These are phyloP conservation scores for Aspergillus oerlinghausenensis DNA, from an alignment of 2,329 filamentous ascomycete genomes.

Conservation along the genomic window DNA sequence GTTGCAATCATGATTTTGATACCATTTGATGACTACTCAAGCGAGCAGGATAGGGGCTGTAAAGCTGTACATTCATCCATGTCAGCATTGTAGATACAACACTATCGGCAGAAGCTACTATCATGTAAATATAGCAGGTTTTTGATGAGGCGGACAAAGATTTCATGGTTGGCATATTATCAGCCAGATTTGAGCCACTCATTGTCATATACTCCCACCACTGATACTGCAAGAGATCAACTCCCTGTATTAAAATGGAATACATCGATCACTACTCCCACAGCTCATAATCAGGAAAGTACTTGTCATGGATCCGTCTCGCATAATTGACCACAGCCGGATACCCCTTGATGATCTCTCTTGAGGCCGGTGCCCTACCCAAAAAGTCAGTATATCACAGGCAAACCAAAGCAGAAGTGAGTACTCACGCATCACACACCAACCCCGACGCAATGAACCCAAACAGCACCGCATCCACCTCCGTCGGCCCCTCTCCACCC, in stretches of 20 bases:
- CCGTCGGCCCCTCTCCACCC: slow-evolving; percentile 50
- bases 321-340: slow-evolving; percentile 54
- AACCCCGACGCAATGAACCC: slow-evolving; percentile 54
- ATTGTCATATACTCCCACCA: too few species aligned
- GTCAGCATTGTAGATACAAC: not conserved
- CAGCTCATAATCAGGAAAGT: slow-evolving; percentile 55
- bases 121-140: not conserved
- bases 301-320: slow-evolving; percentile 49
- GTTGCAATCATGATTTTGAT: not conserved
- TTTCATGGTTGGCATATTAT: too few species aligned
- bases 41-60: not conserved
- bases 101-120: not conserved
- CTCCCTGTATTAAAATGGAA: not conserved
- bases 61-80: not conserved
- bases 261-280: slow-evolving; percentile 20
- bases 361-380: slow-evolving; percentile 46
- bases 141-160: too few species aligned
- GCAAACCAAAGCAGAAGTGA: not conserved
- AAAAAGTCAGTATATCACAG: slow-evolving; percentile 4
- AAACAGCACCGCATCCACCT: slow-evolving; percentile 55
- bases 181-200: too few species aligned
- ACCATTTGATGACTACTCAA: not conserved
- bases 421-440: slow-evolving; percentile 51
- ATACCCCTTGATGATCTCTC: slow-evolving; percentile 42
- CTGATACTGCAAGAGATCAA: too few species aligned